A percentile compares a stretch with the other conserved stretches of the same genome.
These are phyloP conservation scores for Lantana camara DNA, from an alignment of 257 asterid species.

Conservation along the genomic window DNA sequence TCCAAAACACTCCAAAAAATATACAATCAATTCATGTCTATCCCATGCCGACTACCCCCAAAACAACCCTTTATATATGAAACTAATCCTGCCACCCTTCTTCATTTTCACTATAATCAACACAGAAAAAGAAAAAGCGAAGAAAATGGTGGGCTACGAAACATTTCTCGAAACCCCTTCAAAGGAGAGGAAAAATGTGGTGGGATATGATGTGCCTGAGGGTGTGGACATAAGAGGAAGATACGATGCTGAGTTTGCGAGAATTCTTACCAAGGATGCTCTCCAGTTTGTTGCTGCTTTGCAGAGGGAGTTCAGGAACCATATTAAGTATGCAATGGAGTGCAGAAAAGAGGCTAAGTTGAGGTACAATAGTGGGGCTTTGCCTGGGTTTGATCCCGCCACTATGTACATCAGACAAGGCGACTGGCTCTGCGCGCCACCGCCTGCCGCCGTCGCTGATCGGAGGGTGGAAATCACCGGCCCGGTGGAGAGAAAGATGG, in stretches of 20 bases:
- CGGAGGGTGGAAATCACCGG: constrained; percentile 97
- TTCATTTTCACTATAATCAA: not conserved
- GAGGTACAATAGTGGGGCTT: constrained; percentile 61
- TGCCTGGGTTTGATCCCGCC: constrained; percentile 85
- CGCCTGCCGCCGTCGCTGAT: constrained; percentile 81
- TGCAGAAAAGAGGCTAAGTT: constrained; percentile 68
- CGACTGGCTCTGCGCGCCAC: constrained; percentile 75
- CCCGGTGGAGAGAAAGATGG: constrained; percentile 94
- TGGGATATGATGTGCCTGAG: constrained; percentile 75
- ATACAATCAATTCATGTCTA: constrained; percentile 26
- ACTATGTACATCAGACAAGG: constrained; percentile 63
- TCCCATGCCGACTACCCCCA: constrained; percentile 25
- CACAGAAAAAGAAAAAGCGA: not conserved
- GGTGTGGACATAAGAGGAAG: constrained; percentile 87
- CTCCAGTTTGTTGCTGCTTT: constrained; percentile 65
- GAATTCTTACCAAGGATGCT: constrained; percentile 65
- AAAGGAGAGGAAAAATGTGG: constrained; percentile 27
- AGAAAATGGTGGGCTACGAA: constrained; percentile 66
- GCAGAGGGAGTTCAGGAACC: constrained; percentile 73
- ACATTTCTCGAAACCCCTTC: constrained; percentile 40
- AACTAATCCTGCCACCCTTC: not conserved
- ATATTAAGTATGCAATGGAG: constrained; percentile 77
- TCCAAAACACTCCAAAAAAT: constrained; percentile 24
- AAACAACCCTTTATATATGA: constrained; percentile 18
- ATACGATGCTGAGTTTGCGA: constrained; percentile 67